Evolutionary conservation across 306 rosid species (phyloP).

Genomic region (Phaseolus lunatus): DNA sequence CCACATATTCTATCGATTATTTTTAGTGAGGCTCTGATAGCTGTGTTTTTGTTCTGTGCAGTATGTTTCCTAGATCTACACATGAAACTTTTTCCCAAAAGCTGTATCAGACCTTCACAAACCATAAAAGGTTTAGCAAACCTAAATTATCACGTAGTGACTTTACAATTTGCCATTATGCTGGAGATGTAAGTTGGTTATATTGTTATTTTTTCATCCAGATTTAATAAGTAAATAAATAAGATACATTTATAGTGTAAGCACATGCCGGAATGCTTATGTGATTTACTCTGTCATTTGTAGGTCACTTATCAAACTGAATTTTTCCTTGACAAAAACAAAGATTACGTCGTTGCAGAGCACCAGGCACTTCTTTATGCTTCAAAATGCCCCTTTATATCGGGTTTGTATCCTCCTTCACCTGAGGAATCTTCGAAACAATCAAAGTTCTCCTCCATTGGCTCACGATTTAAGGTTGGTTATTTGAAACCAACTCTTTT

Average conservation of each 20-base stretch:
- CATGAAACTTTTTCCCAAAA: conserved; percentile 87
- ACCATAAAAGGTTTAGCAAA: conserved; percentile 77
- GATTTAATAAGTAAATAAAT: conserved; percentile 30
- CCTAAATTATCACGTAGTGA: conserved; percentile 78
- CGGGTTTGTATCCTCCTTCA: conserved; percentile 67
- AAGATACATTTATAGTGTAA: conserved; percentile 15
- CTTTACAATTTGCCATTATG: conserved; percentile 90
- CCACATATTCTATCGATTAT: background rate
- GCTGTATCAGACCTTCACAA: conserved; percentile 85
- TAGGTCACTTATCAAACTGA: conserved; percentile 94
- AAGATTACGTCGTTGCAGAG: conserved; percentile 91
- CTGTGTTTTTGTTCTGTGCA: conserved; percentile 56
- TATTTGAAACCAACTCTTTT: conserved; percentile 1
- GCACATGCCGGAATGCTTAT: conserved; percentile 17
- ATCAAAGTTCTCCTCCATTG: conserved; percentile 88
- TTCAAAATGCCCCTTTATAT: conserved; percentile 73
- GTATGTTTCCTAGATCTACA: conserved; percentile 94
- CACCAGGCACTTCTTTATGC: conserved; percentile 81
- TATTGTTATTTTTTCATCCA: background rate
- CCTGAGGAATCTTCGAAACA: conserved; percentile 78
- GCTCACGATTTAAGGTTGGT: conserved; percentile 84
- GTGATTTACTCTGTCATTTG: conserved; percentile 35
- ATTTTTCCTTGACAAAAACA: conserved; percentile 89
- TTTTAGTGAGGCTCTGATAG: conserved; percentile 19
- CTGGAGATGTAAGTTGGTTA: conserved; percentile 80